Conservation (phyloP, 768 basidiomycete species). For the Galerina marginata region DNA sequence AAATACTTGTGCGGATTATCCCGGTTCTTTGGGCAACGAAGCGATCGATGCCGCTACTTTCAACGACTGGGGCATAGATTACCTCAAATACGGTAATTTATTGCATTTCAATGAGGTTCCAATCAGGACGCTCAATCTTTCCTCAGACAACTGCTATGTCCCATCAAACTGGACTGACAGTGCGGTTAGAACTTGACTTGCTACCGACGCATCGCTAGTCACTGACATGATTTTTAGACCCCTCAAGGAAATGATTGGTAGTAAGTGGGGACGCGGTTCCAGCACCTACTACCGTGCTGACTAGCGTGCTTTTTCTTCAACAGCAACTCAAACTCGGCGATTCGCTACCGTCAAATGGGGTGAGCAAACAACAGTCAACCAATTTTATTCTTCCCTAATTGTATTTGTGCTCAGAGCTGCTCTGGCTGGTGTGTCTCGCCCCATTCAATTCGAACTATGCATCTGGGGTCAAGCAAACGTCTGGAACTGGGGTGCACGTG, state of each 20-base stretch:
- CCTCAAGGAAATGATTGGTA: constrained; percentile 1
- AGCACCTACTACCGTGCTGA: not conserved
- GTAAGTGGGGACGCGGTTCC: not conserved
- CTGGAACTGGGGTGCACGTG: constrained; percentile 60
- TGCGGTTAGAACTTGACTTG: not conserved
- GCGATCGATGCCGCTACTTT: constrained; percentile 55
- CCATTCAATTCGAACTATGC: constrained; percentile 55
- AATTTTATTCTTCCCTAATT: not conserved
- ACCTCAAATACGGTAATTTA: constrained; percentile 57
- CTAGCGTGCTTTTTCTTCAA: not conserved
- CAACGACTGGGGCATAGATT: constrained; percentile 57
- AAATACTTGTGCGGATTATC: constrained; percentile 55
- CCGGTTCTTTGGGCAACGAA: constrained; percentile 56
- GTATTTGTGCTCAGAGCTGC: constrained; percentile 39
- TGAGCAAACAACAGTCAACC: constrained; percentile 25
- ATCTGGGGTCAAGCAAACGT: constrained; percentile 59
- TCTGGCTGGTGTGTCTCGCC: constrained; percentile 44
- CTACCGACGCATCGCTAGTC: not conserved
- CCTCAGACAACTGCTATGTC: not conserved
- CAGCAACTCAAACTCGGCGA: constrained; percentile 59
- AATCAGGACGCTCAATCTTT: not conserved
- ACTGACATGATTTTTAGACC: not conserved
- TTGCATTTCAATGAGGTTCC: not conserved
- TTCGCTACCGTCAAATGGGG: constrained; percentile 60
- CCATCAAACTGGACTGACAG: not conserved